phyloP scores from a whole-genome alignment of 345 rosid species.

The Hirschfeldia incana region DNA sequence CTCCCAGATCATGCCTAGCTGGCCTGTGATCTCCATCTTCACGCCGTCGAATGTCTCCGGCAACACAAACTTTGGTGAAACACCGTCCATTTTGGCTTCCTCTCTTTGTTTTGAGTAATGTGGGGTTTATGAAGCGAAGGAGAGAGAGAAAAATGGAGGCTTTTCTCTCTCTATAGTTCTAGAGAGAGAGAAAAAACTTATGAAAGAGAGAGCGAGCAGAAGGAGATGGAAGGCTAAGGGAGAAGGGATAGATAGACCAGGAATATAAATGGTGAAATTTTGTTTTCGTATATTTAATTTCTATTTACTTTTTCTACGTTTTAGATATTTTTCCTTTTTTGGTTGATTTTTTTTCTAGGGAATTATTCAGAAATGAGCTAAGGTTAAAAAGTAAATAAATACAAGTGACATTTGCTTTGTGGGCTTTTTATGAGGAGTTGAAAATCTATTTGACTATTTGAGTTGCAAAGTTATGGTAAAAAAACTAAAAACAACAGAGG shows the following conservation, averaged over 20 bases:
- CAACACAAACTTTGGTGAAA: constrained; percentile 55
- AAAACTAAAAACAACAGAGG: constrained; percentile 11
- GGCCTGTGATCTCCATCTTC: constrained; percentile 67
- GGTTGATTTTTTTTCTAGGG: background rate
- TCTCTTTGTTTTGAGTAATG: constrained; percentile 9
- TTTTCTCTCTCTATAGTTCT: constrained; percentile 33
- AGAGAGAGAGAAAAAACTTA: constrained; percentile 36
- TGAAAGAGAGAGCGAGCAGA: constrained; percentile 29
- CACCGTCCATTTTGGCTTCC: constrained; percentile 55
- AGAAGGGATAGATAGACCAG: constrained; percentile 3
- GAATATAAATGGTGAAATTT: constrained; percentile 23
- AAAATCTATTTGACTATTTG: background rate
- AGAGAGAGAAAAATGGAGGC: constrained; percentile 16
- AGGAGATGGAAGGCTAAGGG: constrained; percentile 16
- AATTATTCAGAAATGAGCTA: constrained; percentile 2
- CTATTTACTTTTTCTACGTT: background rate
- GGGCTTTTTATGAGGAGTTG: background rate
- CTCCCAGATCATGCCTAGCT: constrained; percentile 83
- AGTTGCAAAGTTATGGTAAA: background rate
- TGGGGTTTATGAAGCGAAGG: background rate
- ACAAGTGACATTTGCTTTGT: constrained; percentile 7
- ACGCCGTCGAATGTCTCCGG: constrained; percentile 77
- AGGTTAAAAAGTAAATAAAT: background rate
- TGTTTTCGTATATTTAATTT: background rate
- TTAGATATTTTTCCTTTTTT: constrained; percentile 28